phyloP scores from a whole-genome alignment of 495 filamentous ascomycete species.

The Hypomontagnella monticulosa region DNA sequence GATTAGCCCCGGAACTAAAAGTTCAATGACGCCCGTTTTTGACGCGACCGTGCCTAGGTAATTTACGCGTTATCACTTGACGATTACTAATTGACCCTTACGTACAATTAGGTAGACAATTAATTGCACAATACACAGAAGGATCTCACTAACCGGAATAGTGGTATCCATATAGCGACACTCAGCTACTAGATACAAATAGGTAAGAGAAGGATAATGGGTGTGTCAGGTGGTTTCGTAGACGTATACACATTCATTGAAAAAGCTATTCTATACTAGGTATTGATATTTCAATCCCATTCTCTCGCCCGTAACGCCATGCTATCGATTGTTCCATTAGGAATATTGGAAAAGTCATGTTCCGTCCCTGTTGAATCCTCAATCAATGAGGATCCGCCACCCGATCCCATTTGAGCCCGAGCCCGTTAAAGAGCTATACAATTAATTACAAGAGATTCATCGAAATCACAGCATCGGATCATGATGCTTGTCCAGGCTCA shows the following conservation, averaged over 20 bases:
- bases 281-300: constrained; percentile 5
- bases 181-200: too few relatives aligned
- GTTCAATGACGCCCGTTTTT: constrained; percentile 17
- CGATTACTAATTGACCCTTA: constrained; percentile 4
- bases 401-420: background rate
- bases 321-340: constrained; percentile 18
- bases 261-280: background rate
- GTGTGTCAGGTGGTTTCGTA: too few relatives aligned
- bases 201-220: too few relatives aligned
- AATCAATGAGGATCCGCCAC: constrained; percentile 6
- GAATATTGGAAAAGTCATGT: constrained; percentile 9
- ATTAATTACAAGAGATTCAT: background rate
- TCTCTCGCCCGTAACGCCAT: constrained; percentile 30
- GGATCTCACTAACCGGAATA: too few relatives aligned
- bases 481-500: constrained; percentile 5
- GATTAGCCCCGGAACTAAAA: constrained; percentile 10
- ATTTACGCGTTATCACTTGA: constrained; percentile 41
- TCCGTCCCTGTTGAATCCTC: constrained; percentile 1
- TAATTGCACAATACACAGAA: background rate
- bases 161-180: too few relatives aligned
- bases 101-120: too few relatives aligned
- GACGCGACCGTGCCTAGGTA: constrained; percentile 19
- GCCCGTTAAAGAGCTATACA: constrained; percentile 3
- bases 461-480: background rate
- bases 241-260: background rate